Conservation (phyloP, 2,329 filamentous ascomycete genomes). For the Aspergillus persii region DNA sequence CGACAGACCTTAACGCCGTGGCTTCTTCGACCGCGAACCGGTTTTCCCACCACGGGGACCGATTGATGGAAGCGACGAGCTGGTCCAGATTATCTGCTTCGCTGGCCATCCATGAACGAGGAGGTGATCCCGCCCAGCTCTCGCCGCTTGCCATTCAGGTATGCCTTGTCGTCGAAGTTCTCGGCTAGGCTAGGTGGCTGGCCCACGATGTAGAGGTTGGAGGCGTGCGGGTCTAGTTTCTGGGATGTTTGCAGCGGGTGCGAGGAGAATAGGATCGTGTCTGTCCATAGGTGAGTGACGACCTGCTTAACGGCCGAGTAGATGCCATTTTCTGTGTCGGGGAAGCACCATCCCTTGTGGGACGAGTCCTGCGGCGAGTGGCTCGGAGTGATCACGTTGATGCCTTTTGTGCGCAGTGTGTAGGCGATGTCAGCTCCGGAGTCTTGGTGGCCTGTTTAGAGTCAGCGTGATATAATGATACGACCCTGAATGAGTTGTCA, state of each 20-base stretch:
- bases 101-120: constrained; percentile 35
- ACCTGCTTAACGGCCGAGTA: constrained; percentile 39
- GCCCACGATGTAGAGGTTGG: constrained; percentile 41
- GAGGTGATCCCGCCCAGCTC: constrained; percentile 41
- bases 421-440: constrained; percentile 51
- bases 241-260: constrained; percentile 49
- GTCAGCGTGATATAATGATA: too few species aligned
- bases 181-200: constrained; percentile 50
- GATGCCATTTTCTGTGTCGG: constrained; percentile 47
- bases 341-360: constrained; percentile 43
- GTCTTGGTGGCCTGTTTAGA: constrained; percentile 45
- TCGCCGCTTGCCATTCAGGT: constrained; percentile 47
- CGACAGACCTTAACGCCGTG: constrained; percentile 51
- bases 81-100: constrained; percentile 14
- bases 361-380: constrained; percentile 28
- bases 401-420: constrained; percentile 31
- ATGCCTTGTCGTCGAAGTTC: constrained; percentile 52
- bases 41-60: constrained; percentile 49
- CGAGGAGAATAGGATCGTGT: constrained; percentile 50
- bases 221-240: constrained; percentile 28
- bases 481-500: not conserved
- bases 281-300: constrained; percentile 51
- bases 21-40: constrained; percentile 50
- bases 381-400: constrained; percentile 34
- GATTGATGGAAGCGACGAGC: constrained; percentile 12